These are phyloP conservation scores for Lactarius pseudohatsudake DNA, from an alignment of 768 basidiomycete species.

Conservation along the genomic window DNA sequence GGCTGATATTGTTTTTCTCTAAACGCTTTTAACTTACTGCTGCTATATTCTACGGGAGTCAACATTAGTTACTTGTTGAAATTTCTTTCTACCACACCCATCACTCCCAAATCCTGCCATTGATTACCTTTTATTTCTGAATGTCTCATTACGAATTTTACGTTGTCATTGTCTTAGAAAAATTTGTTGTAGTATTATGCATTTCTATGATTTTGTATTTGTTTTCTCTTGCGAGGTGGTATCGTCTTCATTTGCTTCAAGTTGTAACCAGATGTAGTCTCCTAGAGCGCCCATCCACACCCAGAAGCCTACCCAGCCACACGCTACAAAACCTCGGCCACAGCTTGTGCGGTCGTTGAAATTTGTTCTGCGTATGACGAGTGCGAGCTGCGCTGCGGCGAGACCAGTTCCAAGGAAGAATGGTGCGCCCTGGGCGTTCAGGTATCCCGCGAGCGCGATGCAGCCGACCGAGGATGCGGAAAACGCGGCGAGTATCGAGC, in stretches of 20 bases:
- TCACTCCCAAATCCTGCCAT: constrained; percentile 1
- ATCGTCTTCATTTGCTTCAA: constrained; percentile 2
- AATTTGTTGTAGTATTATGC: constrained; percentile 10
- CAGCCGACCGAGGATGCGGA: constrained; percentile 71
- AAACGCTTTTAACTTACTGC: neutral
- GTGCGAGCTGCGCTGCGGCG: constrained; percentile 73
- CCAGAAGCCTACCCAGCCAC: constrained; percentile 87
- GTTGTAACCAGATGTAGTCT: constrained; percentile 53
- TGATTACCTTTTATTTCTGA: neutral
- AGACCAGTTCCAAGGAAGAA: constrained; percentile 81
- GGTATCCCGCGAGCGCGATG: constrained; percentile 73
- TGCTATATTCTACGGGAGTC: neutral
- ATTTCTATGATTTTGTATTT: neutral
- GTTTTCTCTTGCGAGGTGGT: neutral
- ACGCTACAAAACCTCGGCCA: constrained; percentile 86
- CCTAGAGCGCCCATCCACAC: constrained; percentile 77
- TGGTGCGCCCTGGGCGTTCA: constrained; percentile 71
- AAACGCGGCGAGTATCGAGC: constrained; percentile 71
- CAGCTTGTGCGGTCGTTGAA: constrained; percentile 77
- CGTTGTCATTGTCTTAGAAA: constrained; percentile 3
- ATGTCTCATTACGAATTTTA: neutral
- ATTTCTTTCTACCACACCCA: neutral
- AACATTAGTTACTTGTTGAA: neutral
- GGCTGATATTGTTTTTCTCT: constrained; percentile 12
- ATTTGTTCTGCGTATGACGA: constrained; percentile 71